Evolutionary conservation across 2,329 filamentous ascomycete genomes (phyloP).

Genomic region (Phoma herbarum): DNA sequence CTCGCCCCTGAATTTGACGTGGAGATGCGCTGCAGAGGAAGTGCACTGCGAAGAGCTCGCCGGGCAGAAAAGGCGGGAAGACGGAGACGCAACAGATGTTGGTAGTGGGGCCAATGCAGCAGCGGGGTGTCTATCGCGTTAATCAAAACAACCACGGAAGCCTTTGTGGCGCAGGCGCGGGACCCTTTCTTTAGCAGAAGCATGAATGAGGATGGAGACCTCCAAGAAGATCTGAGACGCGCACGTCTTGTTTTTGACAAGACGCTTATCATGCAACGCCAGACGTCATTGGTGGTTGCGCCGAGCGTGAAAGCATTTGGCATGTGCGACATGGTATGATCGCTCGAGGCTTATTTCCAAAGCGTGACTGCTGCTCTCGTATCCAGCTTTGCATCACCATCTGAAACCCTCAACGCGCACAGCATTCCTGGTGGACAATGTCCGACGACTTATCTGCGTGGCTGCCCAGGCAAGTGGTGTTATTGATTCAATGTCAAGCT

Average conservation of each 20-base stretch:
- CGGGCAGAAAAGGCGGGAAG: slow-evolving; percentile 8
- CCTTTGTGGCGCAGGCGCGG: slow-evolving; percentile 17
- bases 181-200: slow-evolving; percentile 1
- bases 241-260: slow-evolving; percentile 27
- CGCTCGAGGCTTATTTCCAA: slow-evolving; percentile 24
- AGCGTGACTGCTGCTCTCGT: slow-evolving; percentile 13
- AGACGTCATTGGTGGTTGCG: slow-evolving; percentile 30
- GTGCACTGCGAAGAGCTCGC: slow-evolving; percentile 5
- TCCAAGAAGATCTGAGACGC: background rate
- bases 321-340: slow-evolving; percentile 32
- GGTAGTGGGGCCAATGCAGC: slow-evolving; percentile 15
- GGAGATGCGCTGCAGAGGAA: slow-evolving; percentile 13
- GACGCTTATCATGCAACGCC: slow-evolving; percentile 21
- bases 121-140: slow-evolving; percentile 15
- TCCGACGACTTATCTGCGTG: background rate
- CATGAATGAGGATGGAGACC: slow-evolving; percentile 1
- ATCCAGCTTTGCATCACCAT: slow-evolving; percentile 25
- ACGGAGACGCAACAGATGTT: slow-evolving; percentile 9
- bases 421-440: slow-evolving; percentile 10
- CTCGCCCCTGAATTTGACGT: slow-evolving; percentile 14
- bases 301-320: slow-evolving; percentile 17
- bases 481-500: background rate
- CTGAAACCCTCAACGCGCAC: slow-evolving; percentile 30
- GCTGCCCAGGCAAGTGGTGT: background rate
- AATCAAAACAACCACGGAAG: slow-evolving; percentile 17